phyloP scores from a whole-genome alignment of 2,329 filamentous ascomycete species.

The Ampelomyces quisqualis region DNA sequence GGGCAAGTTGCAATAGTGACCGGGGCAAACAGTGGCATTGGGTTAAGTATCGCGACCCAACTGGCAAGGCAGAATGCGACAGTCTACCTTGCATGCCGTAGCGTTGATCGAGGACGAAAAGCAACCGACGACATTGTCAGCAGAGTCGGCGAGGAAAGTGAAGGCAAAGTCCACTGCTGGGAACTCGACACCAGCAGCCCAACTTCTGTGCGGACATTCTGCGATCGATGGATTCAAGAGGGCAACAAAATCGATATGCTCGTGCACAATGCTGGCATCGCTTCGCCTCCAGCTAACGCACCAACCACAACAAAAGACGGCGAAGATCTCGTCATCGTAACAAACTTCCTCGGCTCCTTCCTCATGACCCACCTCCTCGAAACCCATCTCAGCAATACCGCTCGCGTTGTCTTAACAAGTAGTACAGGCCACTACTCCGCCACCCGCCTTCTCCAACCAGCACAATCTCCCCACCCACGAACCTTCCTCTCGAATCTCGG shows the following conservation, averaged over 20 bases:
- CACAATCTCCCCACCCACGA: not conserved
- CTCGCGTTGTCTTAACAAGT: constrained; percentile 16
- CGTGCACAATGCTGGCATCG: constrained; percentile 20
- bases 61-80: constrained; percentile 16
- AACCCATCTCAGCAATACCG: constrained; percentile 3
- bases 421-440: constrained; percentile 12
- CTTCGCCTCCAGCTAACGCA: not conserved
- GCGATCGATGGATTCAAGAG: constrained; percentile 8
- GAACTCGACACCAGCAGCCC: constrained; percentile 13
- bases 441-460: not conserved
- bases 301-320: constrained; percentile 7
- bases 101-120: constrained; percentile 11
- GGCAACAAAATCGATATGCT: constrained; percentile 16
- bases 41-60: constrained; percentile 34
- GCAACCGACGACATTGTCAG: constrained; percentile 9
- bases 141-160: constrained; percentile 1
- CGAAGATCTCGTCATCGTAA: constrained; percentile 10
- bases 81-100: constrained; percentile 19
- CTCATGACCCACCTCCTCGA: constrained; percentile 18
- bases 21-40: constrained; percentile 54
- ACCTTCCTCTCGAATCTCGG: not conserved
- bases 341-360: constrained; percentile 18
- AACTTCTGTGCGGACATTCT: constrained; percentile 14
- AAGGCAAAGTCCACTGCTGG: constrained; percentile 9
- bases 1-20: constrained; percentile 53